These are phyloP conservation scores for Boletus pseudo-olivaceus DNA, from an alignment of 768 basidiomycete genomes.

Conservation along the genomic window DNA sequence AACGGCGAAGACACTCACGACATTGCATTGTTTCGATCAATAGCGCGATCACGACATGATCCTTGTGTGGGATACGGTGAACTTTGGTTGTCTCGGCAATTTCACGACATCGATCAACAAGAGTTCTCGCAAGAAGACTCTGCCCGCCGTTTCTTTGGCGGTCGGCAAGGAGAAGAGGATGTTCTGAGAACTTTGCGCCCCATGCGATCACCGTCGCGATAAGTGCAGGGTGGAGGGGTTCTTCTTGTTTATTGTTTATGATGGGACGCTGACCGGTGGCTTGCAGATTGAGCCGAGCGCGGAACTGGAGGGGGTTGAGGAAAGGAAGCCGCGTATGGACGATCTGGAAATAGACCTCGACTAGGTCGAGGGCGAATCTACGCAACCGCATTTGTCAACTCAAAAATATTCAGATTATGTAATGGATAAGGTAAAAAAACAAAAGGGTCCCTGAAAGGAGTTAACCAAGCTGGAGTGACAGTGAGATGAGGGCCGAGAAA, in stretches of 20 bases:
- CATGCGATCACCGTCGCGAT: slow-evolving; percentile 87
- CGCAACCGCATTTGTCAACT: slow-evolving; percentile 10
- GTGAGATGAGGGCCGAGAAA: slow-evolving; percentile 23
- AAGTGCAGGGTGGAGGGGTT: slow-evolving; percentile 63
- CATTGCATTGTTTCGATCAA: slow-evolving; percentile 83
- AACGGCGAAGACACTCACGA: slow-evolving; percentile 55
- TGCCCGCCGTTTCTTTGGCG: slow-evolving; percentile 65
- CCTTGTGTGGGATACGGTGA: slow-evolving; percentile 71
- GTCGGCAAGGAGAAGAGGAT: slow-evolving; percentile 78
- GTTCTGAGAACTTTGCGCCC: slow-evolving; percentile 93
- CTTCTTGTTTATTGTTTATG: slow-evolving; percentile 30
- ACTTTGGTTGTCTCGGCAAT: slow-evolving; percentile 86
- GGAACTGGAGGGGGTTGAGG: slow-evolving; percentile 80
- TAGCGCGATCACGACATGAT: slow-evolving; percentile 79
- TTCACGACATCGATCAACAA: slow-evolving; percentile 80
- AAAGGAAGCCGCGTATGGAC: slow-evolving; percentile 86
- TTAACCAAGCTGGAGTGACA: slow-evolving; percentile 9
- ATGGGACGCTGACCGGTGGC: slow-evolving; percentile 23
- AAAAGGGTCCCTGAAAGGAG: slow-evolving; percentile 19
- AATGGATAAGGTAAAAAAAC: slow-evolving; percentile 30
- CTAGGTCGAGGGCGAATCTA: slow-evolving; percentile 89
- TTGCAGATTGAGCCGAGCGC: slow-evolving; percentile 57
- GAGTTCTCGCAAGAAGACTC: slow-evolving; percentile 70
- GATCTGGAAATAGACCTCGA: slow-evolving; percentile 93
- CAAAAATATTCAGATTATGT: slow-evolving; percentile 3